Evolutionary conservation across 139 green algal species (phyloP), one percentile per base, ranked within the genome.

Genomic region (Desmodesmus armatus): DNA sequence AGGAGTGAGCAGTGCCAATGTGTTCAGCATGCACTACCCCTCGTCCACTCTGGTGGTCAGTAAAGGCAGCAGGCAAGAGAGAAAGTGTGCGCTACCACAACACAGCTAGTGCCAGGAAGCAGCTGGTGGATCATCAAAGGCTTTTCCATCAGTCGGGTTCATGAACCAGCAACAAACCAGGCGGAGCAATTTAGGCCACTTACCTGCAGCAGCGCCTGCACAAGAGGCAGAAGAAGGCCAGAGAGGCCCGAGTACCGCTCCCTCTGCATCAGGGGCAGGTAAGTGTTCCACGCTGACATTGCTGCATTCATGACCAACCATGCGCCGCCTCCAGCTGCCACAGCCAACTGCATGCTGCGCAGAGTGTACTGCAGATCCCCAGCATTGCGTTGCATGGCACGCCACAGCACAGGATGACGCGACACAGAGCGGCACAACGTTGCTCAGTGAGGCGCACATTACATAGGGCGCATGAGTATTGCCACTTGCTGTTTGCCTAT

Each of bases 261-360:
- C 41, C 88, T 85, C 60, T 90, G 87, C 89, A 95, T 87, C 62
- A 88, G 63, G 23, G 89, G 87, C 39, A 91, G 86, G 75, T 89
- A 92, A 2, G 83, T 85, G 84, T 95, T 93, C 88, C 90, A 95
- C 0, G 87, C 65, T 41, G 81, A 65, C 53, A 90, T 73, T 0
- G 90, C 92, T 15, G 81, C 85, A 63, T 95, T 95, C 51, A 89
- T 65, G n/a, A 91, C 81, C 62, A 92, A 86, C 92, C 92, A 95
- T 1, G 90, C 74, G 85, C 91, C 84, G 29, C 84, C 79, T 4
- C 85, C 82, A 40, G 85, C 74, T 33, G 84, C 41, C 31, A 82
- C 88, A 33, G 76, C 76, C 13, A 82, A 41, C 21, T 53, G 62
- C 87, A 93, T 92, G 55, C 83, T 87, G 23, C 66, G 78, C 81